Percentiles rank a stretch among this genome's conserved stretches.
phyloP scores from a whole-genome alignment of 2,329 filamentous ascomycete genomes.

The Aspergillus jensenii region DNA sequence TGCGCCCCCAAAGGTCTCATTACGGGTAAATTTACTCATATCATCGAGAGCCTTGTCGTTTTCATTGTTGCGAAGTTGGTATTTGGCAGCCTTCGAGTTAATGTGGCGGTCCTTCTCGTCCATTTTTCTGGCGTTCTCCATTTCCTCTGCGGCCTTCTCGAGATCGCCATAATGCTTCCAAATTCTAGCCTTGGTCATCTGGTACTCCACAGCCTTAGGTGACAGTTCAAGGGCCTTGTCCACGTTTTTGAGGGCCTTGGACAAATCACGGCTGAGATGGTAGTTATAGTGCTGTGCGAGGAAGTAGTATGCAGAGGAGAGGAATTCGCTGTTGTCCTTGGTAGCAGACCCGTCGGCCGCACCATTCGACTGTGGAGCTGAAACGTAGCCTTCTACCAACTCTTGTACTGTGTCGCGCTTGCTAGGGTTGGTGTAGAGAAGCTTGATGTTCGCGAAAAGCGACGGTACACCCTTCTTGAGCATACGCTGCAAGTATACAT shows the following conservation, averaged over 20 bases:
- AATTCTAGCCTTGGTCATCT: constrained; percentile 94
- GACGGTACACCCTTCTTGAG: constrained; percentile 91
- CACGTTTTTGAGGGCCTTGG: constrained; percentile 77
- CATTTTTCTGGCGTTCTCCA: constrained; percentile 82
- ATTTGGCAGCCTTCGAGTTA: constrained; percentile 97
- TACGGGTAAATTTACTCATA: constrained; percentile 90
- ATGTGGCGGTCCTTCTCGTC: constrained; percentile 94
- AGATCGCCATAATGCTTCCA: constrained; percentile 85
- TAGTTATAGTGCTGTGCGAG: constrained; percentile 98
- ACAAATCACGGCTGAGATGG: constrained; percentile 76
- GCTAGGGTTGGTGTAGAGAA: constrained; percentile 73
- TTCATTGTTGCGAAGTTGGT: constrained; percentile 89
- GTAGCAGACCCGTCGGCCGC: constrained; percentile 49
- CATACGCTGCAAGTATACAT: constrained; percentile 78
- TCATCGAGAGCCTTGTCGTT: constrained; percentile 83
- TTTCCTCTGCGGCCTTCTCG: constrained; percentile 75
- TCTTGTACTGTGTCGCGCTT: constrained; percentile 78
- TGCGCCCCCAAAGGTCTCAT: constrained; percentile 83
- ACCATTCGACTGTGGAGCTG: constrained; percentile 50
- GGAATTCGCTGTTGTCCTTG: constrained; percentile 60
- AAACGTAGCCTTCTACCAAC: constrained; percentile 75
- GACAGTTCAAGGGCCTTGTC: constrained; percentile 79
- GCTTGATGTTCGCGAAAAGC: constrained; percentile 94
- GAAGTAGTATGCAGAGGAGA: constrained; percentile 83
- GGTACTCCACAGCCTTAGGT: constrained; percentile 81